A percentile compares a stretch with the other conserved stretches of the same genome.
phyloP scores from a whole-genome alignment of 1,284 basidiomycete genomes.

The Ceratobasidium sp. region DNA sequence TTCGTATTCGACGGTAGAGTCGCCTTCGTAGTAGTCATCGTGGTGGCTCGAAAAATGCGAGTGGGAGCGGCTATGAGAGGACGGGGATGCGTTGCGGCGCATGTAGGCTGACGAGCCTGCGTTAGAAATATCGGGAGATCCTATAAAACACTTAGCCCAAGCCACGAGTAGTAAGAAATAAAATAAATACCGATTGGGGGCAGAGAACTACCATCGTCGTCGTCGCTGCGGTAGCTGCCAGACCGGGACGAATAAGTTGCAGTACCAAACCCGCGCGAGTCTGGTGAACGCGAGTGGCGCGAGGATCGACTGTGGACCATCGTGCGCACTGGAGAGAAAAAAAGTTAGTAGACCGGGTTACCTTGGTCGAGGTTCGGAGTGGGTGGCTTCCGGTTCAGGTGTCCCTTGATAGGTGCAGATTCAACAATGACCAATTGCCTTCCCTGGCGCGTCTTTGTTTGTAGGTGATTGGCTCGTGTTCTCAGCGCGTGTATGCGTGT shows the following conservation, averaged over 20 bases:
- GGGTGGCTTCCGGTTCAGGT: neutral
- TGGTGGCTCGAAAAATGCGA: constrained; percentile 22
- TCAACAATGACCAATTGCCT: constrained; percentile 28
- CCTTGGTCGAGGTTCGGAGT: constrained; percentile 8
- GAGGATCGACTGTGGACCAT: constrained; percentile 32
- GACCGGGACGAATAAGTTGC: constrained; percentile 32
- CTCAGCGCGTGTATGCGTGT: constrained; percentile 10
- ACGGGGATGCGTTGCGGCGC: constrained; percentile 13
- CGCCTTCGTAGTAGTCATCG: constrained; percentile 39
- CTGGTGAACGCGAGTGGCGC: constrained; percentile 28
- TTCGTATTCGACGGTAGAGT: constrained; percentile 38
- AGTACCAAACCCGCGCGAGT: constrained; percentile 17
- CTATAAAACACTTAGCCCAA: constrained; percentile 6
- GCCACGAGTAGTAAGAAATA: too few relatives aligned
- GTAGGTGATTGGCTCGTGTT: neutral
- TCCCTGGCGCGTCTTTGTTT: constrained; percentile 2
- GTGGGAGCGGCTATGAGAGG: constrained; percentile 17
- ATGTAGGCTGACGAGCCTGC: constrained; percentile 18
- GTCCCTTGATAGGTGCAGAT: neutral
- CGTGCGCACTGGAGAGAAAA: constrained; percentile 2
- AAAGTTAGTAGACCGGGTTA: constrained; percentile 18
- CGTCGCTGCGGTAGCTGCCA: constrained; percentile 25
- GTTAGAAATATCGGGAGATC: constrained; percentile 19
- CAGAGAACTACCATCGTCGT: constrained; percentile 31
- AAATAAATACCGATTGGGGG: constrained; percentile 8